Conservation (phyloP, 352 stramenopile genomes). For the Phytophthora aleatoria region DNA sequence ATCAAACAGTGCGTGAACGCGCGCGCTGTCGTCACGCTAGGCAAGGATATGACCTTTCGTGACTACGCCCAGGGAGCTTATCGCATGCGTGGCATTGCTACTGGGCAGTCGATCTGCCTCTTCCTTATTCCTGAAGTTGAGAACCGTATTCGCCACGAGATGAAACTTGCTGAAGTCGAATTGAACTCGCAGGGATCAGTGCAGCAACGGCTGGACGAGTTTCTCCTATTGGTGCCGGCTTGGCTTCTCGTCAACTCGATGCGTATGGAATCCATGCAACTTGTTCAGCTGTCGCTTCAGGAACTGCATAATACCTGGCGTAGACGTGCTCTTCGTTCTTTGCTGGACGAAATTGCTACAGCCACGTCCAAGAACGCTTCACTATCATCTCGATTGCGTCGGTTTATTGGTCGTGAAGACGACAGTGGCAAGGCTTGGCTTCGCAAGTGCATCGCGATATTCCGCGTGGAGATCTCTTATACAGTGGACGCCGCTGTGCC, state of each 20-base stretch:
- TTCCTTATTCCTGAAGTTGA: conserved; percentile 94
- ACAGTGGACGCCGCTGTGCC: conserved; percentile 65
- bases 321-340: conserved; percentile 92
- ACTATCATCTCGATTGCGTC: conserved; percentile 53
- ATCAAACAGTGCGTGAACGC: conserved; percentile 92
- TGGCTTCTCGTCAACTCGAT: conserved; percentile 99
- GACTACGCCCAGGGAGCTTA: conserved; percentile 93
- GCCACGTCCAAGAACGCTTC: conserved; percentile 28
- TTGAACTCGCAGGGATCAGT: conserved; percentile 22
- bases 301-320: conserved; percentile 99
- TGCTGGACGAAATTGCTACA: conserved; percentile 79
- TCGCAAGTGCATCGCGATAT: conserved; percentile 70
- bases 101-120: conserved; percentile 92
- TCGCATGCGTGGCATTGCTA: conserved; percentile 91
- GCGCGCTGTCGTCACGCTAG: conserved; percentile 88
- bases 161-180: conserved; percentile 49
- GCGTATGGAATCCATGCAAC: conserved; percentile 99
- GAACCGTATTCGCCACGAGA: conserved; percentile 85
- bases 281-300: conserved; percentile 96
- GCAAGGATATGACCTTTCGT: conserved; percentile 97
- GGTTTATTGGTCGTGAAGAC: conserved; percentile 62
- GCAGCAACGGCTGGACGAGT: conserved; percentile 57
- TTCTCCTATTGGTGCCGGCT: conserved; percentile 80
- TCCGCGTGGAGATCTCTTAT: conserved; percentile 86
- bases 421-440: conserved; percentile 54